Percentiles rank a stretch among this genome's conserved stretches.
phyloP scores from a whole-genome alignment of 495 filamentous ascomycete genomes.

The Xylaria nigripes region DNA sequence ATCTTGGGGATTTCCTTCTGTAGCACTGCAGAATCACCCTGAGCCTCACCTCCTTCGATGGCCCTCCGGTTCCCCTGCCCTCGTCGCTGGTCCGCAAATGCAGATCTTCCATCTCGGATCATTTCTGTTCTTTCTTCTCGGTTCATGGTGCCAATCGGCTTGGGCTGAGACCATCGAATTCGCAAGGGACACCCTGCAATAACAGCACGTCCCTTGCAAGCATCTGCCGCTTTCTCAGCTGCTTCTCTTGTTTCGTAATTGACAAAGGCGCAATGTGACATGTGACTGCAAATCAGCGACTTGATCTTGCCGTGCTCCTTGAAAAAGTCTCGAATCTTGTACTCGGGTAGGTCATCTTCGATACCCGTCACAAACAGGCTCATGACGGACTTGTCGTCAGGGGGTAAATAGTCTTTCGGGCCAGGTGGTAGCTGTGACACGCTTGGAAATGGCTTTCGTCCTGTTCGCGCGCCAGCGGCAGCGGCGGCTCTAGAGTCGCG shows the following conservation, averaged over 20 bases:
- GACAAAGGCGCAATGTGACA: constrained; percentile 92
- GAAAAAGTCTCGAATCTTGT: constrained; percentile 85
- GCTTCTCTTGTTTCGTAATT: constrained; percentile 78
- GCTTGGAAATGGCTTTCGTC: constrained; percentile 54
- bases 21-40: constrained; percentile 20
- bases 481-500: constrained; percentile 49
- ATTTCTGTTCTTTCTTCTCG: constrained; percentile 68
- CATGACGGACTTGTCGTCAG: constrained; percentile 72
- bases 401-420: constrained; percentile 75
- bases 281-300: constrained; percentile 87
- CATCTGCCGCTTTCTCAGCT: constrained; percentile 75
- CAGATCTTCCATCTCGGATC: constrained; percentile 61
- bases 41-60: constrained; percentile 25
- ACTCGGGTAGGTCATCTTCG: constrained; percentile 91
- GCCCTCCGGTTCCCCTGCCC: constrained; percentile 21
- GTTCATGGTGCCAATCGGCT: constrained; percentile 81
- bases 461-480: constrained; percentile 38
- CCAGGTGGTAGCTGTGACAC: constrained; percentile 68
- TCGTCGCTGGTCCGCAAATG: constrained; percentile 34
- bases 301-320: constrained; percentile 77
- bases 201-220: constrained; percentile 80
- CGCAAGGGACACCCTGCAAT: constrained; percentile 77
- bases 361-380: constrained; percentile 92
- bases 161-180: constrained; percentile 86
- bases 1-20: constrained; percentile 40